Conservation (phyloP, 495 filamentous ascomycete species). For the Aspergillus saccharolyticus region DNA sequence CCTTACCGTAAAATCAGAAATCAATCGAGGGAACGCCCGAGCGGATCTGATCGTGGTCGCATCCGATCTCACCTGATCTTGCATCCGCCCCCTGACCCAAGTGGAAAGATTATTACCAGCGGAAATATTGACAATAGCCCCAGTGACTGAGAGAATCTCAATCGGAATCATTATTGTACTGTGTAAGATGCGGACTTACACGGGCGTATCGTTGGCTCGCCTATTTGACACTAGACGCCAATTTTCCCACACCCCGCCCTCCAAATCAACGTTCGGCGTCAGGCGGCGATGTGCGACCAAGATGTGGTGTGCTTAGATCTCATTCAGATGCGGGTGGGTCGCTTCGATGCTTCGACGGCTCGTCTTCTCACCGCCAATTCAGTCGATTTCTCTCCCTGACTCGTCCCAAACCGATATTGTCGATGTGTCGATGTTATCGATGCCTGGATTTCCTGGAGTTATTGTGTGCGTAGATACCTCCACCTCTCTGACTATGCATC, state of each 20-base stretch:
- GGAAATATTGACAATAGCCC: no score
- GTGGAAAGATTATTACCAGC: no score
- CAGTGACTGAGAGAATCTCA: no score
- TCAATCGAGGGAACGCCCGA: constrained; percentile 3
- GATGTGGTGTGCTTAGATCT: constrained; percentile 6
- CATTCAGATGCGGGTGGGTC: not conserved
- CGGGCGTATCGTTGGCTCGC: no score
- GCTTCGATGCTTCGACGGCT: not conserved
- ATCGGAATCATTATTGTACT: no score
- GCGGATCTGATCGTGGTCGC: constrained; percentile 9
- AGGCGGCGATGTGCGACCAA: not conserved
- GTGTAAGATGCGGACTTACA: no score
- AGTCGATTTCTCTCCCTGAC: not conserved
- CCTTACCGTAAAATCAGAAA: not conserved
- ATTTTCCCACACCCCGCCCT: not conserved
- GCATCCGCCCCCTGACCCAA: constrained; percentile 1
- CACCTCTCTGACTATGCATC: no score
- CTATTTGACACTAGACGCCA: not conserved
- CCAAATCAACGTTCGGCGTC: not conserved
- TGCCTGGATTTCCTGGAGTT: no score
- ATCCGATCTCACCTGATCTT: constrained; percentile 21
- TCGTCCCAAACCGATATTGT: no score
- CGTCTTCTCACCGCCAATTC: not conserved
- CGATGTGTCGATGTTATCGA: no score
- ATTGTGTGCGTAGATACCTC: no score